Evolutionary conservation across 441 rosid genomes (phyloP), one percentile per base, ranked within the genome.

Genomic region (Erodium trifolium): DNA sequence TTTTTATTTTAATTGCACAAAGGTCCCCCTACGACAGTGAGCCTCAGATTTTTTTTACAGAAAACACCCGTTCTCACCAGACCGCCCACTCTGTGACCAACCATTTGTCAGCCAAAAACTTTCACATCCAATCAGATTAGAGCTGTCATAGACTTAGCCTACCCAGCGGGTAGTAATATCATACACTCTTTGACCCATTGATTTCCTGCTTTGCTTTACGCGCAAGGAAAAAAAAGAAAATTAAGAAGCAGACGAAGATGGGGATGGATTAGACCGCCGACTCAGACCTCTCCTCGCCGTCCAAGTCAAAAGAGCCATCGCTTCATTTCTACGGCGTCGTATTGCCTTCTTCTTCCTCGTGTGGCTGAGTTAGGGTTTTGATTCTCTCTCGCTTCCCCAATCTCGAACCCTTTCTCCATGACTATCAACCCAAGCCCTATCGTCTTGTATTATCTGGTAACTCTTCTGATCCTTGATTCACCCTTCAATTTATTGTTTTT

Each of bases 321-420:
- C 4, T 17, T 59, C 63, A 2, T n/a, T 3, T 29, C 51, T 34
- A 79, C 85, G 85, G 71, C 82, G 82, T 72, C 84, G 73, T 73
- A 62, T 76, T 34, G 60, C 70, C 64, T 34, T 60, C 70, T 72
- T 68, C 76, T 75, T 69, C 69, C 3, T 63, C 16, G 41, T 79
- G 63, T 78, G 68, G 71, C 77, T 47, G 78, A 73, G 80, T 73
- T 84, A 81, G 86, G 90, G 88, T 82, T 84, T 78, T 73, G 68
- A 31, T 31, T 68, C 41, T 70, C 41, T 18, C 37, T 72, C 4
- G 63, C 63, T 59, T 59, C 63, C 31, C 63, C 63, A 59, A 59
- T 59, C 31, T 10, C 63, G 12, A 59, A 18, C 11, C 63, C 59
- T 57, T 16, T 34, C 14, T 43, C 31, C 10, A 27, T 17, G 37